Conservation (phyloP, 352 stramenopile species). For the Phytophthora sp. region DNA sequence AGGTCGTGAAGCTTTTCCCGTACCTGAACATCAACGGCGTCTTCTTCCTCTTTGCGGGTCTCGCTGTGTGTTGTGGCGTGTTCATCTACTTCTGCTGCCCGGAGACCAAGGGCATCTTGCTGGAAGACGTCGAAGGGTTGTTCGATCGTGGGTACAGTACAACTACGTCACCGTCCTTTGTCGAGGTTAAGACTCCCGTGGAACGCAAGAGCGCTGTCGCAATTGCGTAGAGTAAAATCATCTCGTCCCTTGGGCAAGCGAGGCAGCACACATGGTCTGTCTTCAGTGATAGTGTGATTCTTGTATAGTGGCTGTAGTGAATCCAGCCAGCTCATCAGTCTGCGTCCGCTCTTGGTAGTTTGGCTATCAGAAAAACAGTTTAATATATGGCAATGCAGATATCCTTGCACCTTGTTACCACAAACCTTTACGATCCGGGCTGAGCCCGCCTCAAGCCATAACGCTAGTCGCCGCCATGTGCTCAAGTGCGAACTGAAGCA, state of each 20-base stretch:
- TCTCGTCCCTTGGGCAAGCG: no score
- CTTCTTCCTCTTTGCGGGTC: conserved; percentile 36
- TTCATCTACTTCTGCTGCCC: conserved; percentile 42
- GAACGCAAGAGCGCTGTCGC: conserved; percentile 20
- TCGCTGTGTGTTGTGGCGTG: conserved; percentile 22
- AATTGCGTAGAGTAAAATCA: conserved; percentile 18
- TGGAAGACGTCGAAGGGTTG: conserved; percentile 37
- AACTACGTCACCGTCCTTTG: conserved; percentile 30
- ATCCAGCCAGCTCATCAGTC: no score
- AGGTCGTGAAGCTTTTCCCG: conserved; percentile 39
- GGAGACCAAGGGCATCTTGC: conserved; percentile 33
- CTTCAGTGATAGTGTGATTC: neutral
- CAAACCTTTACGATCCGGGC: no score
- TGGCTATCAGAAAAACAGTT: no score
- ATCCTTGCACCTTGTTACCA: no score
- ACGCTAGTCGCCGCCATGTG: no score
- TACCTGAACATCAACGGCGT: conserved; percentile 42
- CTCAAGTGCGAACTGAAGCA: no score
- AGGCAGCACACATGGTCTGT: neutral
- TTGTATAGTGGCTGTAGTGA: no score
- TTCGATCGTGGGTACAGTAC: conserved; percentile 29
- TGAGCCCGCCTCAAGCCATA: no score
- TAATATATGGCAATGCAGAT: no score
- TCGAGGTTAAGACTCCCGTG: conserved; percentile 33
- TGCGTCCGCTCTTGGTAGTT: no score